These are phyloP conservation scores for Russula ochroleuca DNA, from an alignment of 768 basidiomycete genomes.

Conservation along the genomic window DNA sequence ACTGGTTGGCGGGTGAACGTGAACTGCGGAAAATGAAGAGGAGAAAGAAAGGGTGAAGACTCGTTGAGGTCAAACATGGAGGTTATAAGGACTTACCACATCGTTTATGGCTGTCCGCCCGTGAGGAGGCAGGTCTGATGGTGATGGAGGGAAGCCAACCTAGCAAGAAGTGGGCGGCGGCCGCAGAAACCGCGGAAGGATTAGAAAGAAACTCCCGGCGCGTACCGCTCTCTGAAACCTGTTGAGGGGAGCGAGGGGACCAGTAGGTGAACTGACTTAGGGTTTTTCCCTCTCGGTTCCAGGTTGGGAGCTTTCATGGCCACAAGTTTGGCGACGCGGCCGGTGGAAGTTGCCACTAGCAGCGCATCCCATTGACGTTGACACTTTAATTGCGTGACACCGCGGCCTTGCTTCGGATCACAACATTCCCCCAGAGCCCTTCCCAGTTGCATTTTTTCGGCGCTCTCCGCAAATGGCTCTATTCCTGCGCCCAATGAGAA, in stretches of 20 bases:
- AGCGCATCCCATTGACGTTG: constrained; percentile 8
- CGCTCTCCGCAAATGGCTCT: constrained; percentile 12
- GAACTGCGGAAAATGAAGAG: constrained; percentile 19
- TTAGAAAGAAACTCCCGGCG: constrained; percentile 25
- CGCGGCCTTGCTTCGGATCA: constrained; percentile 25
- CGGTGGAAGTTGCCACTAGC: constrained; percentile 13
- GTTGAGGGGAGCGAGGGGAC: neutral
- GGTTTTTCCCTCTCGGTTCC: constrained; percentile 16
- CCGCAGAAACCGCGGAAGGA: constrained; percentile 27
- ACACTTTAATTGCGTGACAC: constrained; percentile 18
- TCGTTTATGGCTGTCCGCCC: constrained; percentile 23
- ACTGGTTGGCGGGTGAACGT: constrained; percentile 17
- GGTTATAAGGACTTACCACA: constrained; percentile 28
- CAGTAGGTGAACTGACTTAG: constrained; percentile 14
- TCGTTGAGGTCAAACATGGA: constrained; percentile 13
- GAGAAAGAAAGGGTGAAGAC: constrained; percentile 17
- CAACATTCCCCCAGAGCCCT: constrained; percentile 19
- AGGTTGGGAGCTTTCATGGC: constrained; percentile 13
- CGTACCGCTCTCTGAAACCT: constrained; percentile 23
- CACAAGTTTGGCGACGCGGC: constrained; percentile 19
- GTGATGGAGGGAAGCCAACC: constrained; percentile 26
- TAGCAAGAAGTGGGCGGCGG: constrained; percentile 20
- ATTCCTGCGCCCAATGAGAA: neutral
- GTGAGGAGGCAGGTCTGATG: constrained; percentile 23
- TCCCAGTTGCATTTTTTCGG: constrained; percentile 18